phyloP scores from a whole-genome alignment of 1,139 yeast genomes.

The Insectozyma bohioensis region DNA sequence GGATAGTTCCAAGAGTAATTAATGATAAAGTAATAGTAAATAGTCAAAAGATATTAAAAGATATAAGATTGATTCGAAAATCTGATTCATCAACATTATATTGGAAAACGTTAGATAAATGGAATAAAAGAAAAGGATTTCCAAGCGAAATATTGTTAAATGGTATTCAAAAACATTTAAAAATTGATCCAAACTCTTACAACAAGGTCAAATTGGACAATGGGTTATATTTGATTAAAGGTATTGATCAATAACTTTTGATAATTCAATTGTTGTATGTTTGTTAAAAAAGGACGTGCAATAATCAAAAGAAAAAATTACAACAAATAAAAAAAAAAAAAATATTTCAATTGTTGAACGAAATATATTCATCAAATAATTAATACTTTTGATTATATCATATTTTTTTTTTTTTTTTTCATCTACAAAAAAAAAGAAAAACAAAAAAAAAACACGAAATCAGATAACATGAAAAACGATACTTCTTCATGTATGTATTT shows the following conservation, averaged over 20 bases:
- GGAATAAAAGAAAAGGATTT: conserved; percentile 13
- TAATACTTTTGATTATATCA: no score
- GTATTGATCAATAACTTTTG: no score
- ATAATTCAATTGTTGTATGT: no score
- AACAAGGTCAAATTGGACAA: not conserved
- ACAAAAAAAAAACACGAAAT: no score
- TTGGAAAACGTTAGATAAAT: conserved; percentile 8
- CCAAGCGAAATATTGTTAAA: conserved; percentile 6
- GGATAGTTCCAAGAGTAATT: no score
- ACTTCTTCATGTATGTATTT: conserved; percentile 11
- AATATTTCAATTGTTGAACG: no score
- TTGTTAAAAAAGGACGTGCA: no score
- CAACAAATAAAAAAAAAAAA: no score
- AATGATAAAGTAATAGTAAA: not conserved
- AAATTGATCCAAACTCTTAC: not conserved
- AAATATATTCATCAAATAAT: no score
- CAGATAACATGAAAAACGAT: conserved; percentile 11
- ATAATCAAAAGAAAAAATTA: no score
- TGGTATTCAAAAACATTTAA: not conserved
- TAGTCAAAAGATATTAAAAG: no score
- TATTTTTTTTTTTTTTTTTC: conserved; percentile 5
- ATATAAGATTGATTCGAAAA: no score
- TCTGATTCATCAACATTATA: conserved; percentile 1
- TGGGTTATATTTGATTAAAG: conserved; percentile 1
- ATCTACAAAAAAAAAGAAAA: conserved; percentile 8